phyloP scores from a whole-genome alignment of 2,329 filamentous ascomycete genomes.

The Pyrenophora teres region DNA sequence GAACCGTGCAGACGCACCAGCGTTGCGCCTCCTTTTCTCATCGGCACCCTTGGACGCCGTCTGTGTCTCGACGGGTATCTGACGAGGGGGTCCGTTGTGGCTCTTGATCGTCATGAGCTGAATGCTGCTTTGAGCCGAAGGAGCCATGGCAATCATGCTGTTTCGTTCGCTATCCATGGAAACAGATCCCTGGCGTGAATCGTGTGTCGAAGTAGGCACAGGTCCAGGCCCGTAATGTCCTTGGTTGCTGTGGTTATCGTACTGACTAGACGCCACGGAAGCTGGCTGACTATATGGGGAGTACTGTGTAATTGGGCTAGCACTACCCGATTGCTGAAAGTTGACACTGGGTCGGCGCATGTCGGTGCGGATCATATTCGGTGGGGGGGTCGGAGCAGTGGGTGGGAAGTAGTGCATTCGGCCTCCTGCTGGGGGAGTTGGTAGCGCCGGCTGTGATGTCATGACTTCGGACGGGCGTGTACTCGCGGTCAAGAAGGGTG shows the following conservation, averaged over 20 bases:
- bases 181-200: constrained; percentile 42
- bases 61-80: constrained; percentile 76
- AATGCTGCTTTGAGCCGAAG: constrained; percentile 54
- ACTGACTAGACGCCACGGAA: constrained; percentile 42
- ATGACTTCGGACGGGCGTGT: constrained; percentile 51
- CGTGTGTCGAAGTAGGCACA: constrained; percentile 20
- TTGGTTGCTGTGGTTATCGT: constrained; percentile 41
- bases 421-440: constrained; percentile 50
- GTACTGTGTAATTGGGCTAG: constrained; percentile 55
- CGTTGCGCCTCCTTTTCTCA: constrained; percentile 84
- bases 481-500: constrained; percentile 53
- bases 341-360: constrained; percentile 39
- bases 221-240: constrained; percentile 24
- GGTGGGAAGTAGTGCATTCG: constrained; percentile 44
- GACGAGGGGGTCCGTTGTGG: constrained; percentile 55
- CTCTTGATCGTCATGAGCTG: constrained; percentile 61
- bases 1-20: constrained; percentile 82
- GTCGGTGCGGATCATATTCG: constrained; percentile 30
- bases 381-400: constrained; percentile 42
- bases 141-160: constrained; percentile 52
- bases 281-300: constrained; percentile 44
- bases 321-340: constrained; percentile 50
- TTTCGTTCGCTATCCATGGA: constrained; percentile 43
- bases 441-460: constrained; percentile 53
- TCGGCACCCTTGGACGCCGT: constrained; percentile 82